These are phyloP conservation scores for Lophiotrema nucula DNA, from an alignment of 495 filamentous ascomycete species.

Conservation along the genomic window DNA sequence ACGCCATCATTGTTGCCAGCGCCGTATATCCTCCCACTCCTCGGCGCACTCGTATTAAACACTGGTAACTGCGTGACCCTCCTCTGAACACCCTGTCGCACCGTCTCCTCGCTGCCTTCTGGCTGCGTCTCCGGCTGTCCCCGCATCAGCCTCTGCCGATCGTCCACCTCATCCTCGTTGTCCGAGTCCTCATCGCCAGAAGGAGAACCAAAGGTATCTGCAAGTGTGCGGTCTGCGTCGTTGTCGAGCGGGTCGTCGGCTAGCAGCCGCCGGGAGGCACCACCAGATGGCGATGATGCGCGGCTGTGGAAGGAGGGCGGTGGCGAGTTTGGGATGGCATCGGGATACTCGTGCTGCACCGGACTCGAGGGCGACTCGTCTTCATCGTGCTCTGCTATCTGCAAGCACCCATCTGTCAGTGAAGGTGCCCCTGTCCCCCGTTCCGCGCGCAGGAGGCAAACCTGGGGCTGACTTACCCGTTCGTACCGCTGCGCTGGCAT, in stretches of 20 bases:
- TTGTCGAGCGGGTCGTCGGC: conserved; percentile 52
- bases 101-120: conserved; percentile 41
- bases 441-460: neutral
- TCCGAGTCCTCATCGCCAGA: conserved; percentile 40
- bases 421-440: neutral
- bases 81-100: conserved; percentile 42
- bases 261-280: conserved; percentile 49
- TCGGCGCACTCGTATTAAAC: conserved; percentile 43
- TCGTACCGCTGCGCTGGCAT: conserved; percentile 86
- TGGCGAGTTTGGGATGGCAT: conserved; percentile 72
- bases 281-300: conserved; percentile 63
- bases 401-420: conserved; percentile 19
- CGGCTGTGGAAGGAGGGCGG: conserved; percentile 92
- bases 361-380: conserved; percentile 45
- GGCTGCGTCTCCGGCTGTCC: conserved; percentile 53
- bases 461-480: conserved; percentile 57
- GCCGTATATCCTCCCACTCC: conserved; percentile 57
- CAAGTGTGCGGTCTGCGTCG: conserved; percentile 71
- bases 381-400: conserved; percentile 48
- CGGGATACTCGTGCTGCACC: conserved; percentile 40
- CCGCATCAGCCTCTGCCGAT: conserved; percentile 81
- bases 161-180: conserved; percentile 69
- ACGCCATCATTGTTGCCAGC: conserved; percentile 80
- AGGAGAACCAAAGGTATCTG: conserved; percentile 75
- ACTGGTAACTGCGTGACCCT: conserved; percentile 54